Evolutionary conservation across 2,329 filamentous ascomycete genomes (phyloP).

Genomic region (Trichothecium sympodiale): DNA sequence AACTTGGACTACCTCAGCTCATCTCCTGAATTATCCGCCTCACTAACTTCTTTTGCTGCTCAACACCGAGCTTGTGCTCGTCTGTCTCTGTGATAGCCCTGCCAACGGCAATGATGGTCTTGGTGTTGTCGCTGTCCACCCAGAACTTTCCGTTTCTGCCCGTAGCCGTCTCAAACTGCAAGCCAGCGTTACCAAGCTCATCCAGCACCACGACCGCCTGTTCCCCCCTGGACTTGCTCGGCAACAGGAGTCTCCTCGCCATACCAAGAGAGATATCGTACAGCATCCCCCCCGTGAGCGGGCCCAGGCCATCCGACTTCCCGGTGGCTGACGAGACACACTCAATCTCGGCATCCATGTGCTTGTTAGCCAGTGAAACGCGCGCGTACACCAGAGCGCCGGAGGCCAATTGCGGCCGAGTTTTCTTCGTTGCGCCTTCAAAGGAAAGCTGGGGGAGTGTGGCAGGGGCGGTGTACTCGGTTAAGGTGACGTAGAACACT

Average conservation of each 20-base stretch:
- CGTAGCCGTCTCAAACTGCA: constrained; percentile 88
- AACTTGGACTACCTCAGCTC: constrained; percentile 21
- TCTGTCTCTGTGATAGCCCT: constrained; percentile 71
- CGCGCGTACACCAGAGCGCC: constrained; percentile 85
- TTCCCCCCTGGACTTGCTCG: constrained; percentile 33
- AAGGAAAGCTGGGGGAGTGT: constrained; percentile 83
- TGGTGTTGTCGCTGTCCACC: constrained; percentile 70
- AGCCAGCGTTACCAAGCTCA: constrained; percentile 61
- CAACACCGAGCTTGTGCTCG: constrained; percentile 47
- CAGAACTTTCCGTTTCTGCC: constrained; percentile 88
- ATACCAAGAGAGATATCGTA: constrained; percentile 72
- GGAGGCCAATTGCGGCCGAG: constrained; percentile 61
- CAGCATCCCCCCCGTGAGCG: constrained; percentile 74
- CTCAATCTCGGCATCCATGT: constrained; percentile 83
- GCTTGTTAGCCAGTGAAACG: constrained; percentile 63
- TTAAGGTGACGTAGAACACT: constrained; percentile 68
- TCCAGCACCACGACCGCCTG: constrained; percentile 63
- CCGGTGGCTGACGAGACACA: constrained; percentile 81
- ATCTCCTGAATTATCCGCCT: constrained; percentile 52
- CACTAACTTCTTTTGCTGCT: constrained; percentile 61
- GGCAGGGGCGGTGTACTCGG: constrained; percentile 51
- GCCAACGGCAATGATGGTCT: constrained; percentile 67
- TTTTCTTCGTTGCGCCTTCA: constrained; percentile 86
- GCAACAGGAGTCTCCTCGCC: constrained; percentile 66
- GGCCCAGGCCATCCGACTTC: constrained; percentile 79